phyloP scores from a whole-genome alignment of 768 basidiomycete genomes.

The Zangia roseola region DNA sequence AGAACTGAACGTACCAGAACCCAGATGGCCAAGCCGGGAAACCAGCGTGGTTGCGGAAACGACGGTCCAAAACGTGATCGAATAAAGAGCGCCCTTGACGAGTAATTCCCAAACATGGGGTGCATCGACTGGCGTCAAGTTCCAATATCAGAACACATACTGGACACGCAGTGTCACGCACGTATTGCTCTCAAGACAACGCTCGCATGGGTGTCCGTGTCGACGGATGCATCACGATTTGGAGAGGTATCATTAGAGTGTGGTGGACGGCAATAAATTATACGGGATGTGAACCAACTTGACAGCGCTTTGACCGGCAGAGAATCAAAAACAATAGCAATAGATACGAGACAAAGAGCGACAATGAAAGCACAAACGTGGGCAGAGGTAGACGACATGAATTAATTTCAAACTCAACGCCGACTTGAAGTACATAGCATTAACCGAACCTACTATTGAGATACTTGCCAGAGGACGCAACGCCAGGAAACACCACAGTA shows the following conservation, averaged over 20 bases:
- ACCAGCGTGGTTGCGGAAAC: background rate
- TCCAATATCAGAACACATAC: background rate
- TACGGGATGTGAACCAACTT: background rate
- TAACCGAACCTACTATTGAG: no score
- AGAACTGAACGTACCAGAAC: background rate
- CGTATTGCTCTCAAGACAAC: constrained; percentile 15
- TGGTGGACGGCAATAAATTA: background rate
- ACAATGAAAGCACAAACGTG: constrained; percentile 10
- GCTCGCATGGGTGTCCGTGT: background rate
- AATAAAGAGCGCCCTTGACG: constrained; percentile 6
- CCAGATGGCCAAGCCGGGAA: background rate
- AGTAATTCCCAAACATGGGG: constrained; percentile 18
- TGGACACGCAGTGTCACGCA: constrained; percentile 5
- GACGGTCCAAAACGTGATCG: constrained; percentile 9
- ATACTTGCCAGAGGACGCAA: no score
- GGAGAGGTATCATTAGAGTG: background rate
- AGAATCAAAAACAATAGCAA: constrained; percentile 3
- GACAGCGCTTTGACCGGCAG: constrained; percentile 7
- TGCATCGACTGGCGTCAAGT: constrained; percentile 11
- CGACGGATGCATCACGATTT: background rate
- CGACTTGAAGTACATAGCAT: no score
- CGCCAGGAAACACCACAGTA: no score
- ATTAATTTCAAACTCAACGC: no score
- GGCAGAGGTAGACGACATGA: background rate
- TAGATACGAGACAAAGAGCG: constrained; percentile 18